These are phyloP conservation scores for Stylonectria norvegica DNA, from an alignment of 2,329 filamentous ascomycete genomes.

Conservation along the genomic window DNA sequence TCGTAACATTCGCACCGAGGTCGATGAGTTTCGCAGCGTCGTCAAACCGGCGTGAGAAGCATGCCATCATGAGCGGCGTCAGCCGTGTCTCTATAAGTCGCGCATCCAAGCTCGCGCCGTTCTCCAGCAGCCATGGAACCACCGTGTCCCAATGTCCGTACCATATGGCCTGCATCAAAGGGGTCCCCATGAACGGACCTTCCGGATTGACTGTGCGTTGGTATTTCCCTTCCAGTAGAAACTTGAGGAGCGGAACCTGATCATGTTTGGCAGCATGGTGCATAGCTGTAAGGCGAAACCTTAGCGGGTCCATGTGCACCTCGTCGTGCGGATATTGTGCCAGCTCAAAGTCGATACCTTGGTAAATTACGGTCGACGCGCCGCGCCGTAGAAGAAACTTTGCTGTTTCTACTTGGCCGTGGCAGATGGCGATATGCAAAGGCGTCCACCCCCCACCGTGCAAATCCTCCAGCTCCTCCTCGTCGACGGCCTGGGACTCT, in stretches of 20 bases:
- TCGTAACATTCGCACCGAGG: constrained; percentile 22
- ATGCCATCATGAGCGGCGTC: constrained; percentile 27
- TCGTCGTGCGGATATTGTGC: constrained; percentile 21
- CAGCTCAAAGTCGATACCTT: constrained; percentile 24
- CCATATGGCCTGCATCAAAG: constrained; percentile 27
- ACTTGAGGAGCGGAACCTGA: constrained; percentile 18
- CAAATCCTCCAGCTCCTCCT: constrained; percentile 26
- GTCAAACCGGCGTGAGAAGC: constrained; percentile 26
- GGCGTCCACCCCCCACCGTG: constrained; percentile 29
- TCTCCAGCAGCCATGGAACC: constrained; percentile 25
- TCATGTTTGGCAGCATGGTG: constrained; percentile 23
- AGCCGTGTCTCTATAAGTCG: constrained; percentile 26
- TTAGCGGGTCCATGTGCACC: constrained; percentile 14
- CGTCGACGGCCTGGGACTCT: constrained; percentile 24
- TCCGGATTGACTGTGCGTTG: constrained; percentile 20
- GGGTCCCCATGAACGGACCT: constrained; percentile 26
- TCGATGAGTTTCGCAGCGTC: constrained; percentile 26
- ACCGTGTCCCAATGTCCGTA: constrained; percentile 24
- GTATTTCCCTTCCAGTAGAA: constrained; percentile 17
- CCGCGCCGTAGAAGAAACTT: constrained; percentile 22
- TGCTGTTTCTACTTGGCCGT: constrained; percentile 22
- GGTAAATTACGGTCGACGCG: constrained; percentile 23
- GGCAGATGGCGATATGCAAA: constrained; percentile 26
- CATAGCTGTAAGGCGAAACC: constrained; percentile 23
- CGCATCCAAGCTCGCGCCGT: constrained; percentile 23